phyloP scores from a whole-genome alignment of 192 early-diverging fungal genomes.

The Rhizoclosmatium sp. region DNA sequence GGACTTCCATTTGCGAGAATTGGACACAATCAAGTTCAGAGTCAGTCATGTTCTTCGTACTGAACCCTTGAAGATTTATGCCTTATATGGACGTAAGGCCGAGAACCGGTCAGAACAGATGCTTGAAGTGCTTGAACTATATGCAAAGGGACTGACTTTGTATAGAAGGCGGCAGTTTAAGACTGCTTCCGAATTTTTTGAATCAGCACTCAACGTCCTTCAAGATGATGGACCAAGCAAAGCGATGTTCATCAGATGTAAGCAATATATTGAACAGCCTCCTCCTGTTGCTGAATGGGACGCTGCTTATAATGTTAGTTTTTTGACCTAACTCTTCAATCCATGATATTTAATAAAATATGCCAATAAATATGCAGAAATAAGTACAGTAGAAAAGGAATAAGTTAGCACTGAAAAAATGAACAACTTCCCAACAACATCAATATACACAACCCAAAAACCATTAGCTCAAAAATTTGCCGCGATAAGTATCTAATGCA shows the following conservation, averaged over 20 bases:
- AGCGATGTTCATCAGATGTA: slow-evolving; percentile 19
- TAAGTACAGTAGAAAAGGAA: no score
- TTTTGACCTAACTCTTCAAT: not conserved
- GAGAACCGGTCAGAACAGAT: not conserved
- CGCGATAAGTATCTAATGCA: slow-evolving; percentile 59
- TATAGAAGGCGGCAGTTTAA: slow-evolving; percentile 31
- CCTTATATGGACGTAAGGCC: slow-evolving; percentile 16
- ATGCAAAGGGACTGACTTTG: slow-evolving; percentile 24
- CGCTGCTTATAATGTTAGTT: not conserved
- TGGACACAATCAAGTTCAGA: slow-evolving; percentile 16
- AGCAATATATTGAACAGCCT: slow-evolving; percentile 11
- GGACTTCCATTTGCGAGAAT: slow-evolving; percentile 26
- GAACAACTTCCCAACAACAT: no score
- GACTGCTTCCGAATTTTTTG: slow-evolving; percentile 30
- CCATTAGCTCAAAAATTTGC: slow-evolving; percentile 12
- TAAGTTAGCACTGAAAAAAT: no score
- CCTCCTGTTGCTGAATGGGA: slow-evolving; percentile 27
- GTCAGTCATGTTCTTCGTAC: not conserved
- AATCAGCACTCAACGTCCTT: slow-evolving; percentile 13
- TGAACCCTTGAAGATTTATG: slow-evolving; percentile 22
- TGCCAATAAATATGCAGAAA: no score
- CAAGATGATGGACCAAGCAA: slow-evolving; percentile 36
- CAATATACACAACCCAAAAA: no score
- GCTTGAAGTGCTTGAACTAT: slow-evolving; percentile 21
- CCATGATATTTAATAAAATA: no score